Evolutionary conservation across 352 stramenopile species (phyloP).

Genomic region (Phytophthora boehmeriae): DNA sequence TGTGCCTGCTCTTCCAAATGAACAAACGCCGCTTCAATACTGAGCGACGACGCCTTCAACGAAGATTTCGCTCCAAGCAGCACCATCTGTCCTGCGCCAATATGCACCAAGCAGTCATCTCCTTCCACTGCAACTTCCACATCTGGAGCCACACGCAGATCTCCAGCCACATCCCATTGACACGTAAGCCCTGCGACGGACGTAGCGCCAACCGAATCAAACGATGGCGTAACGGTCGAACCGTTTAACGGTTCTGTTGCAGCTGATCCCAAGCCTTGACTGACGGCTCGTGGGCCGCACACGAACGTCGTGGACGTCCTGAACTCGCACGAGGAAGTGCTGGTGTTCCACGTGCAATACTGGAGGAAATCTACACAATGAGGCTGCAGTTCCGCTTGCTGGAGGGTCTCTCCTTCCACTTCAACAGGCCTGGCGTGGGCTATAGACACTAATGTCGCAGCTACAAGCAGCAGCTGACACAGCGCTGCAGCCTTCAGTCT

Average conservation of each 20-base stretch:
- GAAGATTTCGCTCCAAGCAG: slow-evolving; percentile 37
- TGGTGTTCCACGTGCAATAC: slow-evolving; percentile 50
- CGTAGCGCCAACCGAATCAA: slow-evolving; percentile 1
- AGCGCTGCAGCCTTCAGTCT: slow-evolving; percentile 10
- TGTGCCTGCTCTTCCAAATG: slow-evolving; percentile 48
- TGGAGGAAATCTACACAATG: slow-evolving; percentile 56
- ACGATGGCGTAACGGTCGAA: slow-evolving; percentile 15
- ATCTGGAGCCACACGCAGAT: slow-evolving; percentile 45
- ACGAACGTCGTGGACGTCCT: slow-evolving; percentile 43
- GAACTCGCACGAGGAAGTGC: slow-evolving; percentile 65
- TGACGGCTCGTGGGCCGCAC: slow-evolving; percentile 31
- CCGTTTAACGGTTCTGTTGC: not conserved
- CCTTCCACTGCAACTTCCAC: slow-evolving; percentile 50
- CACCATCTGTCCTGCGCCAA: slow-evolving; percentile 64
- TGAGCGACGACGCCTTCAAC: slow-evolving; percentile 51
- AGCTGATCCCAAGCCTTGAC: slow-evolving; percentile 4
- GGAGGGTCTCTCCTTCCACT: not conserved
- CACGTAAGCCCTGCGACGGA: slow-evolving; percentile 44
- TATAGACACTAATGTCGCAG: not conserved
- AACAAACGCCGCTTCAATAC: slow-evolving; percentile 67
- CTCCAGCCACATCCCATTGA: slow-evolving; percentile 66
- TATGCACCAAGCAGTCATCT: slow-evolving; percentile 59
- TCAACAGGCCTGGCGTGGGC: not conserved
- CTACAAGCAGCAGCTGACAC: slow-evolving; percentile 3
- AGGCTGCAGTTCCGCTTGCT: not conserved